Evolutionary conservation across 306 rosid species (phyloP), one percentile per base, ranked within the genome.

Genomic region (peach (Prunus persica)): DNA sequence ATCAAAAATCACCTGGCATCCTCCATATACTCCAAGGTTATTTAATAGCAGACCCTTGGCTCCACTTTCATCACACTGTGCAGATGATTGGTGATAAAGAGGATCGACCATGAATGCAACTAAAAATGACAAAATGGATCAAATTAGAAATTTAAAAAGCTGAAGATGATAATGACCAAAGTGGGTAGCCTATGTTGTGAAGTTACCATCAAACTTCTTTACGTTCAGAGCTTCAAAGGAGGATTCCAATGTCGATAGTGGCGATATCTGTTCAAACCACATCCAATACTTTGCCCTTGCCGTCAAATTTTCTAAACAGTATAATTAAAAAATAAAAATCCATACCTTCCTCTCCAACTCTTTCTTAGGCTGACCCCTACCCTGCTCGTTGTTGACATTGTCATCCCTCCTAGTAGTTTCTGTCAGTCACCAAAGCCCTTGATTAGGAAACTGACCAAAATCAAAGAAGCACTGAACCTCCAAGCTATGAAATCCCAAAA

Each of bases 21-120:
- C 88, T 81, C 97, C 93, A 81, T 92, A 90, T 19, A 92, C 88
- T 55, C 99, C 93, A 13, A 95, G 97, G 86, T 90, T 95, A 76
- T 88, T 92, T 97, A 95, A 79, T 69, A 90, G 81, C 60, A 92
- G 96, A 78, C 97, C 97, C 87, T 84, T 92, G 71, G 96, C 99
- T 80, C 99, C 98, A 75, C 97, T 97, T 87, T 95, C 98, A 56
- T 95, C 97, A 66, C 92, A 95, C 80, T 90, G 93, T 75, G 97
- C 97, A 22, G 97, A 86, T 68, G 97, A 88, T 78, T 95, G 98
- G 77, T 90, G 93, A 82, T 95, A 95, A 66, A 95, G 97, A 22
- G 97, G 98, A 80, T 95, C 98, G 81, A 87, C 96, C 1, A 87
- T 79, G 75, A 92, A 92, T 67, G 97, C 92, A 79, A 91, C 97